Evolutionary conservation across 2,329 filamentous ascomycete genomes (phyloP), one percentile per base, ranked within the genome.

Genomic region (Colletotrichum orbiculare): DNA sequence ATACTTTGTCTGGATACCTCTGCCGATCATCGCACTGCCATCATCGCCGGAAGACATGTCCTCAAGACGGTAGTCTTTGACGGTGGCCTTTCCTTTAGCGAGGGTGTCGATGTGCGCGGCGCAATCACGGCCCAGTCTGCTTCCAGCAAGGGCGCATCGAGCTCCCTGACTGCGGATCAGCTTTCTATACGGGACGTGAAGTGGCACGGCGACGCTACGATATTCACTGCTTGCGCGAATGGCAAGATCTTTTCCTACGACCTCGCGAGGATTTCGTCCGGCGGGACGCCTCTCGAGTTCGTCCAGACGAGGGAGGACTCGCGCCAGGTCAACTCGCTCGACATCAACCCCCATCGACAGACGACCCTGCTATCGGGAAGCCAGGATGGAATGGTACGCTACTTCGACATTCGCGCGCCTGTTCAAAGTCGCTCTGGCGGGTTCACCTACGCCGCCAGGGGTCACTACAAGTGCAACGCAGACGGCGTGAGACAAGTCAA

Each of bases 191-290:
- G 85, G 69, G 86, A 89, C 66, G 86, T 88, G 54, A 87, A 86
- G 72, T 87, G 87, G 82, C 80, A 84, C 37, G 80, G 78, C 61
- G 81, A 83, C 67, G 81, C 82, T 12, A 83, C 81, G 42, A 82
- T 90, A 58, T 87, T 89, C 69, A 90, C 88, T 0, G 88, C 88
- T 3, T 89, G 87, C 71, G 84, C 85, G 54, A 87, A 85, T 66
- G 88, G 88, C 71, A 87, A 87, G 74, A 88, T 90, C 69, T 89
- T 89, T 66, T 81, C 86, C 65, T 90, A 90, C 70, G 87, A 90
- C 73, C 73, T 90, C 15, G 79, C 79, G 45, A 82, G 84, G 17
- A 70, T 86, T 9, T 81, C 82, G 2, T 72, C 79, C 2, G 80
- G 78, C 3, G 76, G 76, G 7, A 75, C 78, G 3, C 81, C 82